Base-by-base conservation (phyloP, 371 early-diverging fungal genomes). In the Capillidium heterosporum region DNA sequence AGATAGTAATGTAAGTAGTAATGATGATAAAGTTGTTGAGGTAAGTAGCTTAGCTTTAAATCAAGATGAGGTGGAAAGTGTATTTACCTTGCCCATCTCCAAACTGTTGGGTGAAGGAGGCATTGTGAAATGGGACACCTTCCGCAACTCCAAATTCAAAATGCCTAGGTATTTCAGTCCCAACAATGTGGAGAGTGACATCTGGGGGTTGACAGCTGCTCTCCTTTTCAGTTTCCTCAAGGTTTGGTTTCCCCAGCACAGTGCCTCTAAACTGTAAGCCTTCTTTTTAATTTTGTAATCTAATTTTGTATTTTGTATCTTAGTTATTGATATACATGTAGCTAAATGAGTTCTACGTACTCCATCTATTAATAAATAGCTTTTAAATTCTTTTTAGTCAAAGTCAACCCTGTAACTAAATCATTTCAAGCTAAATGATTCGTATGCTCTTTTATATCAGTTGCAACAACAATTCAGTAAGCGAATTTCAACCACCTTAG, bases 131-230 rank as follows among this genome's bases (percentile, higher is more conserved):
- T 72, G 71, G n/a, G 59, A 67, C n/a, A 87, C 86, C 55, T 65
- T 87, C 32, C 69, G 74, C 2, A 73, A 74, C 1, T 62, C 69
- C 0, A 60, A 72, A n/a, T 56, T 67, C 53, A 53, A 32, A 24
- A 74, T 85, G n/a, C 81, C 87, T 0, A 72, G 72, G 0, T 85
- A 77, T 63, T 60, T 66, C 39, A 74, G 72, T 2, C 81, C 83
- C 31, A 67, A 72, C 43, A 71, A 63, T 0, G 58, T 69, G 15
- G 73, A 67, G 15, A 62, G 65, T 28, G 70, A 74, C 19, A 71
- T 89, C n/a, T 89, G 89, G 89, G 89, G 89, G 0, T 60, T 91
- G 57, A 91, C 91, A 1, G 86, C 84, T 3, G 87, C 78, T 64
- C 75, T 89, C 19, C 57, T 91, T 48, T 70, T 84, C 15, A 27